These are phyloP conservation scores for Pythium sukuiense DNA, from an alignment of 352 stramenopile genomes.

Conservation along the genomic window DNA sequence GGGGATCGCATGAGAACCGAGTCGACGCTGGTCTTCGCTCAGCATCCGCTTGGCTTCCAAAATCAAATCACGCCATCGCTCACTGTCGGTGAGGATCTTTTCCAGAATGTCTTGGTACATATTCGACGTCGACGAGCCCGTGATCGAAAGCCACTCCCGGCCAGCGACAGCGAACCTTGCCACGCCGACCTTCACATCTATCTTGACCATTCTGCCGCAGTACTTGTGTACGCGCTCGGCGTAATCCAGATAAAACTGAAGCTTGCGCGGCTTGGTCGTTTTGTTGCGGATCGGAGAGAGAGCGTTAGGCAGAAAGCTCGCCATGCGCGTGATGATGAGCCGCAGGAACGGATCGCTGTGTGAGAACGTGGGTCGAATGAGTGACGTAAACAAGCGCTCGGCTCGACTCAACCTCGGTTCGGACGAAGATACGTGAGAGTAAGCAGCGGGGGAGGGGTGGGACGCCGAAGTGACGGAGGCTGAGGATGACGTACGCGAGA, in stretches of 20 bases:
- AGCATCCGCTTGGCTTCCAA: slow-evolving; percentile 38
- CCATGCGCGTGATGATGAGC: slow-evolving; percentile 53
- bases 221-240: slow-evolving; percentile 46
- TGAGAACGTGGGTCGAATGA: slow-evolving; percentile 45
- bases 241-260: slow-evolving; percentile 74
- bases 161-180: slow-evolving; percentile 42
- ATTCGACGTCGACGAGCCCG: slow-evolving; percentile 39
- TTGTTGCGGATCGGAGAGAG: slow-evolving; percentile 58
- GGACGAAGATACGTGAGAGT: neutral
- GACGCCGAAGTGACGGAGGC: neutral
- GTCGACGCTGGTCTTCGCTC: slow-evolving; percentile 13
- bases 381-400: slow-evolving; percentile 18
- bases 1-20: slow-evolving; percentile 20
- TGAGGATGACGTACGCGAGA: slow-evolving; percentile 1
- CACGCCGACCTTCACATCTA: slow-evolving; percentile 42
- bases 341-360: slow-evolving; percentile 48
- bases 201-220: slow-evolving; percentile 38
- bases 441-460: neutral
- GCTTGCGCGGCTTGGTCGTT: slow-evolving; percentile 69
- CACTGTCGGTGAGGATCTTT: slow-evolving; percentile 37
- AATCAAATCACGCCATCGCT: slow-evolving; percentile 50
- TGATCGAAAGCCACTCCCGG: slow-evolving; percentile 51
- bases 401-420: neutral
- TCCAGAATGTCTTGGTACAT: slow-evolving; percentile 55
- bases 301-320: slow-evolving; percentile 47